These are phyloP conservation scores for Trichoderma sp. DNA, from an alignment of 2,329 filamentous ascomycete species.

Conservation along the genomic window DNA sequence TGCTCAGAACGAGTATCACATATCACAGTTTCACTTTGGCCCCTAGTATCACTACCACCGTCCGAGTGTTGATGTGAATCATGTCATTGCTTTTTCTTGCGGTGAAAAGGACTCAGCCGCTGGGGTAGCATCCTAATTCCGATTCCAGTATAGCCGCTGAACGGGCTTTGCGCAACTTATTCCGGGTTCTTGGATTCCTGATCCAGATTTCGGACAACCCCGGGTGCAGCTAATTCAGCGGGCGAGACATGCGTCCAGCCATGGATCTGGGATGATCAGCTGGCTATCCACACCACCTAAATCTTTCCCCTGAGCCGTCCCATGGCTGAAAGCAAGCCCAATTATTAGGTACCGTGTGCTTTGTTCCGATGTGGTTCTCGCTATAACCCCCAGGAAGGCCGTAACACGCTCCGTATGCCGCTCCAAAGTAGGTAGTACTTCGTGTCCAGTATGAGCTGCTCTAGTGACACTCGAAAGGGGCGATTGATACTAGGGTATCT, in stretches of 20 bases:
- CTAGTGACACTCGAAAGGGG: not conserved
- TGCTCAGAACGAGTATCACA: not conserved
- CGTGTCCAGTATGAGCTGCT: not conserved
- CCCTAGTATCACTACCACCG: not conserved
- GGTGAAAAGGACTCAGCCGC: not conserved
- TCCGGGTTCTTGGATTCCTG: slow-evolving; percentile 6
- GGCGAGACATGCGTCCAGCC: not conserved
- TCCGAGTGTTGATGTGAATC: not conserved
- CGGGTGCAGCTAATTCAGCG: not conserved
- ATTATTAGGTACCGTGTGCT: not conserved
- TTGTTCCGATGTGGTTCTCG: not conserved
- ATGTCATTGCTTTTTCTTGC: not conserved
- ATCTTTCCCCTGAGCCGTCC: not conserved
- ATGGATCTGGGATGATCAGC: not conserved
- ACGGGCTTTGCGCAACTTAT: not conserved
- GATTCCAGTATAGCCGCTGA: not conserved
- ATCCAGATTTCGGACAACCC: not conserved
- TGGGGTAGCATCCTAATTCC: not conserved
- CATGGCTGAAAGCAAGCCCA: not conserved
- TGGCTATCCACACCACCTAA: not conserved
- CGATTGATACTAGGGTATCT: not conserved
- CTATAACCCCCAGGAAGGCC: not conserved
- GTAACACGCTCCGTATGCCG: not conserved
- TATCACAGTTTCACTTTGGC: not conserved
- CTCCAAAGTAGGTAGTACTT: not conserved